phyloP scores from a whole-genome alignment of 164 flowering plant genomes.

The Tinospora cordifolia region DNA sequence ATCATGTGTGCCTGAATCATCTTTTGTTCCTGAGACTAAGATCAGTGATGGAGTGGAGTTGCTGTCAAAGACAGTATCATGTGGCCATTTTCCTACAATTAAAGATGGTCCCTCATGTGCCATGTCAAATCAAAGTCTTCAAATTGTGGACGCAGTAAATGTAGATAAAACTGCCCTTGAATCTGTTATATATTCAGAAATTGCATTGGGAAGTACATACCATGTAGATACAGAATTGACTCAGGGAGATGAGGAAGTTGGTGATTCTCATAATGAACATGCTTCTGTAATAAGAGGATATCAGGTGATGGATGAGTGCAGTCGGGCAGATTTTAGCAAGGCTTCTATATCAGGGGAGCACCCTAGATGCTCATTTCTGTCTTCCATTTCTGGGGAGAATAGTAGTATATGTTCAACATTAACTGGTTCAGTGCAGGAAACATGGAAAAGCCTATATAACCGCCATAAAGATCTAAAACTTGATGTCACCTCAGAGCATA shows the following conservation, averaged over 20 bases:
- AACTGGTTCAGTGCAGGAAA: constrained; percentile 41
- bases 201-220: constrained; percentile 10
- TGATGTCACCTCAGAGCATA: constrained; percentile 33
- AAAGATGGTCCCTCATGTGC: constrained; percentile 23
- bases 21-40: constrained; percentile 77
- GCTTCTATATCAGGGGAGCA: constrained; percentile 17
- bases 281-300: constrained; percentile 26
- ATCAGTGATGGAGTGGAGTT: constrained; percentile 30
- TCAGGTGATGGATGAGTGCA: constrained; percentile 81
- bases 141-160: constrained; percentile 12
- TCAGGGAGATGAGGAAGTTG: constrained; percentile 37
- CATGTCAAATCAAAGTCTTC: constrained; percentile 6
- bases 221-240: constrained; percentile 24
- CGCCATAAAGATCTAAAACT: constrained; percentile 36
- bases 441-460: constrained; percentile 59
- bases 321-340: constrained; percentile 54
- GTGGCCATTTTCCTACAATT: constrained; percentile 20
- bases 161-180: constrained; percentile 16
- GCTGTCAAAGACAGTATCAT: constrained; percentile 27
- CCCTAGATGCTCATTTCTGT: constrained; percentile 7
- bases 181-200: constrained; percentile 18
- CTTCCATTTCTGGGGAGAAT: constrained; percentile 17
- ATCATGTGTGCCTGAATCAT: constrained; percentile 77
- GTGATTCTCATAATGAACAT: constrained; percentile 45
- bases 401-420: constrained; percentile 7